Evolutionary conservation across 331 rosid species (phyloP), one percentile per base, ranked within the genome.

Genomic region (Acacia concinna): DNA sequence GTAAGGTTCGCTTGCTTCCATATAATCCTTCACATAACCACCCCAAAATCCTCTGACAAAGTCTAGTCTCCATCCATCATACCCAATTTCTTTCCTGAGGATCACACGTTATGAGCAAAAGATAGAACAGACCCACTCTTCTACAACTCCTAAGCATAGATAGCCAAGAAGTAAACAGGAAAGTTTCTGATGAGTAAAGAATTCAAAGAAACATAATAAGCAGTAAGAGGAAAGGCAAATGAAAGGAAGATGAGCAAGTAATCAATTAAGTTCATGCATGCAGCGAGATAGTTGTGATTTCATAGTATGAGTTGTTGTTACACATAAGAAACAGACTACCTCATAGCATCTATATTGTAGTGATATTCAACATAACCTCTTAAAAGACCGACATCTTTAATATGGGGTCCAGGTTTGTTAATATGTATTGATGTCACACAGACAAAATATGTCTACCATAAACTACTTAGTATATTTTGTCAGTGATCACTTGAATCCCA

Each of bases 41-140:
- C 73, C 73, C 73, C 73, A 68, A 68, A 68, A 68, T 23, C 73
- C 73, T 68, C 54, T 68, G 13, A 2, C 73, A 68, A 68, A 68
- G 54, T 68, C 73, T 40, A 68, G 34, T 35, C 73, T 68, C 73
- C 73, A 68, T 68, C 73, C 73, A 40, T 68, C 73, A 40, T 68
- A 68, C 35, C 73, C 73, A 68, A 68, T 40, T 68, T 68, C 73
- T 68, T 68, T 68, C 34, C 73, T 68, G 54, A 40, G 6, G n/a
- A 25, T 67, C 51, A 68, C 73, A 67, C n/a, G 13, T 68, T 40
- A 21, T 40, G 32, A 68, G 73, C 51, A 23, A 68, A 67, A 38
- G 28, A 66, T 66, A 38, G 31, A 37, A 37, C 44, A 67, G 43
- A 68, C 21, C 2, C 11, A 23, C 51, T 11, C 72, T 11, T 38